Base-by-base conservation (phyloP, 1,284 basidiomycete species). In the Xerocomus amazonicus region DNA sequence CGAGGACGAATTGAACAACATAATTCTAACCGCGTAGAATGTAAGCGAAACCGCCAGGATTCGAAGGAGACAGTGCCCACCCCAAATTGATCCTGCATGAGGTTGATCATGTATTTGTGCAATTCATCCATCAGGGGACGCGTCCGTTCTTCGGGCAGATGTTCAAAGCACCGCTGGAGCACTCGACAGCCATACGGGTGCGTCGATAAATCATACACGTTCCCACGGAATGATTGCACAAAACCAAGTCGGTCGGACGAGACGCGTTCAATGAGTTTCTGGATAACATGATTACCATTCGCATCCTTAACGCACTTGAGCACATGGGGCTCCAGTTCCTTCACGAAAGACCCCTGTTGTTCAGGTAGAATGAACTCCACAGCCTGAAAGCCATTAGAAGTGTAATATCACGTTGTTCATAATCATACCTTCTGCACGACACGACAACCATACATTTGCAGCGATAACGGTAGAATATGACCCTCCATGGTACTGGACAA, bases 371-470 rank as follows among this genome's bases (percentile, higher is more conserved):
- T 75, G 61, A 80, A 83, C 63, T 97, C 92, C 33, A 97, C 76
- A n/a, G 92, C 91, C 87, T 95, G 47, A 50, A 41, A 49, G 33
- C 31, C 31, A 48, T 59, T 38, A 52, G 42, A 32, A 19, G 36
- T 29, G 42, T 28, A 2, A 32, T 45, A 47, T 41, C 36, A 45
- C 13, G 13, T 48, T 36, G 19, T 43, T 46, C 35, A 48, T 43
- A 38, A 13, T 16, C 1, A 7, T 47, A 89, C 90, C 83, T 90
- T 91, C 66, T 92, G 90, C 17, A 92, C 84, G 5, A 91, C 89
- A n/a, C 90, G 81, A 67, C 96, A 99, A 6, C 96, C 96, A 69
- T 99, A 99, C 80, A 97, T 94, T 63, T 98, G 91, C 50, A 92
- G 73, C 3, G 93, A 90, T 40, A 99, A 74, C 9, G 79, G 70